Percentiles rank a stretch among this genome's conserved stretches.
Evolutionary conservation across 2,329 filamentous ascomycete genomes (phyloP).

Genomic region (Anthostomella pinea): DNA sequence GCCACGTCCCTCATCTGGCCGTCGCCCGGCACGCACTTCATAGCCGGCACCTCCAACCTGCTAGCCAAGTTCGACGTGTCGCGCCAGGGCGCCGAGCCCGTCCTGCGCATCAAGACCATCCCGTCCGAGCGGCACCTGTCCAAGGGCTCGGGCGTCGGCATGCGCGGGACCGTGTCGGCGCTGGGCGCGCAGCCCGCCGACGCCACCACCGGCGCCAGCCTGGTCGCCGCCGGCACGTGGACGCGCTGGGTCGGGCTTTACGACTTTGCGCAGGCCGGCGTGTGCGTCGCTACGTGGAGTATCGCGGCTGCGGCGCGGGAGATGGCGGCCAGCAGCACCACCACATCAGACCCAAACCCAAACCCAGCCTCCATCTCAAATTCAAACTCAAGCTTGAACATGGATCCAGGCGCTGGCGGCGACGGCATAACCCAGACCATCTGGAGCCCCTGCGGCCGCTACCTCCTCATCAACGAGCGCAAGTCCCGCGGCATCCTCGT

Average conservation of each 20-base stretch:
- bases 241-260: slow-evolving; percentile 62
- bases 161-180: slow-evolving; percentile 60
- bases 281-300: slow-evolving; percentile 57
- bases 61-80: slow-evolving; percentile 59
- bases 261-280: slow-evolving; percentile 53
- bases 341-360: not conserved
- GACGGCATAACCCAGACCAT: slow-evolving; percentile 59
- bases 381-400: too few relatives aligned
- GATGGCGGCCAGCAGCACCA: slow-evolving; percentile 1
- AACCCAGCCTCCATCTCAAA: too few relatives aligned
- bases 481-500: slow-evolving; percentile 53
- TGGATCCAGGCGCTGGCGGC: too few relatives aligned
- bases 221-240: slow-evolving; percentile 63
- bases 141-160: slow-evolving; percentile 61
- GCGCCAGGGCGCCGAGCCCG: slow-evolving; percentile 49
- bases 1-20: slow-evolving; percentile 58
- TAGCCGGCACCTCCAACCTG: slow-evolving; percentile 58
- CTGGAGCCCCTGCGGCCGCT: slow-evolving; percentile 63
- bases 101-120: slow-evolving; percentile 57
- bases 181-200: slow-evolving; percentile 45
- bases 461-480: slow-evolving; percentile 61
- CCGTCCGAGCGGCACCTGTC: slow-evolving; percentile 56
- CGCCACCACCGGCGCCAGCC: slow-evolving; percentile 28
- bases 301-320: slow-evolving; percentile 49
- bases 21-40: slow-evolving; percentile 53